These are phyloP conservation scores for Ophiostoma sp. DNA, from an alignment of 2,329 filamentous ascomycete species.

Conservation along the genomic window DNA sequence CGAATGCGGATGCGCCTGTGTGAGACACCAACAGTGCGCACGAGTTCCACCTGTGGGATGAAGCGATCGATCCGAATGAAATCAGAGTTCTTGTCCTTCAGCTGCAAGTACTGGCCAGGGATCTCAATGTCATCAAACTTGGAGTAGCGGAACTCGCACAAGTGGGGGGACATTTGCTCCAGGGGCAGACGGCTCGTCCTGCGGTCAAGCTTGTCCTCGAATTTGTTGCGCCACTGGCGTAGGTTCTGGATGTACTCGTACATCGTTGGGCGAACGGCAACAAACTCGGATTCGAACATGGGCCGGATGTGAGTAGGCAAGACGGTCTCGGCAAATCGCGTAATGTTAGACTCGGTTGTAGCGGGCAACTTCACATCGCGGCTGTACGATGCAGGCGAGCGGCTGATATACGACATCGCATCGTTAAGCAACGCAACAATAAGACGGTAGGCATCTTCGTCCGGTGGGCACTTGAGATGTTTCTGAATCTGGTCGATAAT, in stretches of 20 bases:
- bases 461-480: slow-evolving; percentile 97
- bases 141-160: slow-evolving; percentile 94
- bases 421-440: slow-evolving; percentile 98
- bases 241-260: slow-evolving; percentile 97
- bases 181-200: slow-evolving; percentile 67
- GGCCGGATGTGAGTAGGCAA: slow-evolving; percentile 90
- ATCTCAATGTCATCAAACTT: slow-evolving; percentile 99
- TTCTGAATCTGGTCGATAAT: slow-evolving; percentile 99
- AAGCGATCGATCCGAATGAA: slow-evolving; percentile 97
- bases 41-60: slow-evolving; percentile 87
- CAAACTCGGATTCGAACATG: slow-evolving; percentile 97
- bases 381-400: slow-evolving; percentile 79
- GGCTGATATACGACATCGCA: slow-evolving; percentile 83
- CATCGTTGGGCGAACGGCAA: slow-evolving; percentile 92
- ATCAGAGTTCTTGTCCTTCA: slow-evolving; percentile 98
- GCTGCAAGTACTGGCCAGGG: slow-evolving; percentile 91
- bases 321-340: slow-evolving; percentile 91
- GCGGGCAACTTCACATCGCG: slow-evolving; percentile 84
- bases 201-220: slow-evolving; percentile 93
- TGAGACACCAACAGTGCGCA: slow-evolving; percentile 83
- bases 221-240: slow-evolving; percentile 92
- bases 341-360: slow-evolving; percentile 94
- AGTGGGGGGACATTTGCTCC: slow-evolving; percentile 79
- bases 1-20: slow-evolving; percentile 92
- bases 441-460: slow-evolving; percentile 94